Evolutionary conservation across 2,329 filamentous ascomycete genomes (phyloP), one percentile per base, ranked within the genome.

Genomic region (Amauroascus niger): DNA sequence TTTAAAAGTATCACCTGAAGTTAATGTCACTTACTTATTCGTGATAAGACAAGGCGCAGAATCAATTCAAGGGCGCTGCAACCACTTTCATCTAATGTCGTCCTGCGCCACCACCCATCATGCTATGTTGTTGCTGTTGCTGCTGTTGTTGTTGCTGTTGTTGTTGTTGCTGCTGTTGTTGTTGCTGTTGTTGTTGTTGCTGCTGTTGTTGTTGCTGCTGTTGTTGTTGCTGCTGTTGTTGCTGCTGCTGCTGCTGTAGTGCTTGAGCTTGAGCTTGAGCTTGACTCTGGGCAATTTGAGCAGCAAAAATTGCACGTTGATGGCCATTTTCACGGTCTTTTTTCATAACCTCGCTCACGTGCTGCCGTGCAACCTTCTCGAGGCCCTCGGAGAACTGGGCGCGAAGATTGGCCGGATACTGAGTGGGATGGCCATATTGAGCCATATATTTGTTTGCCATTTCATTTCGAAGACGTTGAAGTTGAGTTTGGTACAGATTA

Each of bases 31-130:
- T 9, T 18, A 16, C 4, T 3, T 39, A 16, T 39, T 9, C 18
- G 6, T 16, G 5, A 39, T 16, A 5, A 18, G 13, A 14, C 33
- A 18, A 39, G 18, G 14, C 5, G 35, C 14, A 5, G 14, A 39
- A 39, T 39, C n/a, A n/a, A 39, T 18, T 39, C 14, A 39, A 8
- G 13, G 13, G 13, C 8, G 3, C 11, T 11, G 13, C 13, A 11
- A 3, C 7, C 32, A 35, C 32, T 14, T 9, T 39, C 4, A n/a
- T 39, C 14, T 18, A 39, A 39, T 39, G 35, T 18, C 35, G 16
- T 18, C 66, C 67, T 63, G 68, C 67, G 24, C 65, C 67, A 54
- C 69, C 70, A 35, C 69, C 66, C 69, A 71, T 71, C 66, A 71
- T 70, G 43, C 65, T 69, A 55, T 70, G 67, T 26, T 69, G 66